Evolutionary conservation across 1,284 basidiomycete genomes (phyloP).

Genomic region (Cryptococcus jaspeensis): DNA sequence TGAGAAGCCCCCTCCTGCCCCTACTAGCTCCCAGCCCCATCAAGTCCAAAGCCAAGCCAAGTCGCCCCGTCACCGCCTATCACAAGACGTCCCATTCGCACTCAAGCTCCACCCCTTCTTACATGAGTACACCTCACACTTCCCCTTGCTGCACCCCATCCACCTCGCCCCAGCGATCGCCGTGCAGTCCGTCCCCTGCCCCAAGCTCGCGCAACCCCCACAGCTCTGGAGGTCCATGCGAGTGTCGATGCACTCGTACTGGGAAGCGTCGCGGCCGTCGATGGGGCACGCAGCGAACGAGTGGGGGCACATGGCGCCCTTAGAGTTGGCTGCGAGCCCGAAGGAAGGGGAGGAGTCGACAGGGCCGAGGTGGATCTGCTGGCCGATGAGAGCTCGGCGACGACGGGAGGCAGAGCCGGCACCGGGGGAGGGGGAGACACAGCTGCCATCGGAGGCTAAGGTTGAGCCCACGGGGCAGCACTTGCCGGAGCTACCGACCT

Average conservation of each 20-base stretch:
- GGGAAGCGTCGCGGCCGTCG: constrained; percentile 22
- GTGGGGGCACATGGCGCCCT: constrained; percentile 57
- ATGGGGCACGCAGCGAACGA: constrained; percentile 65
- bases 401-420: background rate
- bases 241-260: constrained; percentile 61
- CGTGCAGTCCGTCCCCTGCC: constrained; percentile 68
- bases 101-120: constrained; percentile 31
- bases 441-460: constrained; percentile 20
- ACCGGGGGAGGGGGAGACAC: constrained; percentile 18
- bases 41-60: background rate
- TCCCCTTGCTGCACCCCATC: constrained; percentile 64
- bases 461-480: constrained; percentile 31
- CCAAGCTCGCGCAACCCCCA: constrained; percentile 66
- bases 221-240: constrained; percentile 53
- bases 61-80: background rate
- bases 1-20: background rate
- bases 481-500: constrained; percentile 23
- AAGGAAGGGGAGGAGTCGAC: constrained; percentile 1
- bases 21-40: no score
- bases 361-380: constrained; percentile 14
- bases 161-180: constrained; percentile 64
- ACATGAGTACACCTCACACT: constrained; percentile 55
- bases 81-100: constrained; percentile 11
- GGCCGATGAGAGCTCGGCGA: background rate
- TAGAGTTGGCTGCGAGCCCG: constrained; percentile 27